phyloP scores from a whole-genome alignment of 2,329 filamentous ascomycete species.

The Aphanoascus verrucosus region DNA sequence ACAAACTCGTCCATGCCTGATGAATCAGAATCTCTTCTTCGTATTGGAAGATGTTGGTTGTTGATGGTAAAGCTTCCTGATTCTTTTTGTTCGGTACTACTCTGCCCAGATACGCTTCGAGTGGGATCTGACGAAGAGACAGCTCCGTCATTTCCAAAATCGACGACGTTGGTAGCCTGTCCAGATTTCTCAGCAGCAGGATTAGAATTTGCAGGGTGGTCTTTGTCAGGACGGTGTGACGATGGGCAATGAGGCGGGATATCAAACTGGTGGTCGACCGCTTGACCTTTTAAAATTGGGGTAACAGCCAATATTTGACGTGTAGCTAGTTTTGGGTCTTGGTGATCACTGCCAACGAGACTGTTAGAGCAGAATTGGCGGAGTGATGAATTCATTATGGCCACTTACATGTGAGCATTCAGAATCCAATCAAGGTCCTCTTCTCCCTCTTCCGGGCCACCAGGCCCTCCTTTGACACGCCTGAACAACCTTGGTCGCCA shows the following conservation, averaged over 20 bases:
- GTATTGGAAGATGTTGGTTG: slow-evolving; percentile 19
- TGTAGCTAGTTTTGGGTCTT: slow-evolving; percentile 56
- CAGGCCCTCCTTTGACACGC: slow-evolving; percentile 57
- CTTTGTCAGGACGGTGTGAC: slow-evolving; percentile 2
- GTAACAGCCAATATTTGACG: slow-evolving; percentile 80
- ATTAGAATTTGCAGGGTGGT: background rate
- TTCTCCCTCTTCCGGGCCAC: slow-evolving; percentile 52
- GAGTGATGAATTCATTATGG: background rate
- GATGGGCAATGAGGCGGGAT: slow-evolving; percentile 42
- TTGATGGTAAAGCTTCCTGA: slow-evolving; percentile 2
- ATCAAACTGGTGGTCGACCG: slow-evolving; percentile 43
- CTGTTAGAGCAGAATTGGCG: background rate
- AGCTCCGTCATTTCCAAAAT: slow-evolving; percentile 12
- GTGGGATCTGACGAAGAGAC: background rate
- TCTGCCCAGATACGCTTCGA: background rate
- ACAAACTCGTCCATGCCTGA: slow-evolving; percentile 35
- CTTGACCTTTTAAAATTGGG: slow-evolving; percentile 72
- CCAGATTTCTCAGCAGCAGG: background rate
- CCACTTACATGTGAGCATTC: slow-evolving; percentile 51
- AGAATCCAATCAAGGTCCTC: slow-evolving; percentile 17
- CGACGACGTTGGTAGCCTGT: slow-evolving; percentile 9
- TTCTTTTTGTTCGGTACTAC: background rate
- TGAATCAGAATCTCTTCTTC: slow-evolving; percentile 32
- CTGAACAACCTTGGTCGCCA: slow-evolving; percentile 87
- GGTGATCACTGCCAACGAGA: slow-evolving; percentile 43